Evolutionary conservation across 495 filamentous ascomycete genomes (phyloP).

Genomic region (Hypoxylon subgilvum): DNA sequence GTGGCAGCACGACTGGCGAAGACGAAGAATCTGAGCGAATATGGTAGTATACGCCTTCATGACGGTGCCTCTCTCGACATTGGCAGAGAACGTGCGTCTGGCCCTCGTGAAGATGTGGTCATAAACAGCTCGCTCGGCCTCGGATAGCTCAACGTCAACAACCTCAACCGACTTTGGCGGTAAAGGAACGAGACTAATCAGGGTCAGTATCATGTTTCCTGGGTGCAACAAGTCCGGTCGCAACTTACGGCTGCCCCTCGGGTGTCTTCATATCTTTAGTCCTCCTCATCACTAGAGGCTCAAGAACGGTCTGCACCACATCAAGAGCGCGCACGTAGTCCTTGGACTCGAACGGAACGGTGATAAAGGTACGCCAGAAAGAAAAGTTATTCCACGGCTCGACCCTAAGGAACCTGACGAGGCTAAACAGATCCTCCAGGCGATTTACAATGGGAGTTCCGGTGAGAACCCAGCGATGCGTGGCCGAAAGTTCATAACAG

Average conservation of each 20-base stretch:
- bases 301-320: constrained; percentile 94
- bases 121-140: constrained; percentile 87
- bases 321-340: constrained; percentile 92
- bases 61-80: constrained; percentile 87
- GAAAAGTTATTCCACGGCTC: constrained; percentile 99
- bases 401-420: constrained; percentile 88
- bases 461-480: constrained; percentile 91
- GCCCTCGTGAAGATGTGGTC: constrained; percentile 83
- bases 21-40: constrained; percentile 92
- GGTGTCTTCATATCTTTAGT: constrained; percentile 99
- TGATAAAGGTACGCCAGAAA: constrained; percentile 99
- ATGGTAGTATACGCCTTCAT: constrained; percentile 95
- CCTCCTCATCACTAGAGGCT: constrained; percentile 90
- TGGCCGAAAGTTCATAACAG: constrained; percentile 84
- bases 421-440: constrained; percentile 93
- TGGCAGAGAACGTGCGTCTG: constrained; percentile 80
- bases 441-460: constrained; percentile 97
- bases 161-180: constrained; percentile 82
- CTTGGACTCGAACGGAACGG: constrained; percentile 92
- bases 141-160: constrained; percentile 82
- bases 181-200: constrained; percentile 71
- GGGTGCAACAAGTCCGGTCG: neutral
- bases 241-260: constrained; percentile 68
- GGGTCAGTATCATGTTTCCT: constrained; percentile 13
- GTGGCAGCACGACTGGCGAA: constrained; percentile 94